Percentiles rank a stretch among this genome's conserved stretches.
phyloP scores from a whole-genome alignment of 257 asterid species.

The Ilex asprella region DNA sequence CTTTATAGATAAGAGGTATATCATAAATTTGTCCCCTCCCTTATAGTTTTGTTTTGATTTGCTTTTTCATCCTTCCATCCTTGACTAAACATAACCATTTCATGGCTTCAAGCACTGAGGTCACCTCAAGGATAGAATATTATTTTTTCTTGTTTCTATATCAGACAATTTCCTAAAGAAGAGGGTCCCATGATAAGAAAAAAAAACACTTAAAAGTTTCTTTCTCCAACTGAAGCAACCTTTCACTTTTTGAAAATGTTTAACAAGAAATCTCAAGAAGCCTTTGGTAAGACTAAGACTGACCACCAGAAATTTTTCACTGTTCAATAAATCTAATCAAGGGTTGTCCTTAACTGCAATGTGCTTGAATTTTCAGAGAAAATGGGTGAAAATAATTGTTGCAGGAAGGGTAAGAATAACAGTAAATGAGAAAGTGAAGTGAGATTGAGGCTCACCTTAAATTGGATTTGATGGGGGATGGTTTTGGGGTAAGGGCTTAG shows the following conservation, averaged over 20 bases:
- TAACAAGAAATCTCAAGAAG: constrained; percentile 7
- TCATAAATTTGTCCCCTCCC: not conserved
- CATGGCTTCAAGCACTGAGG: constrained; percentile 42
- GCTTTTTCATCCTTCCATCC: constrained; percentile 10
- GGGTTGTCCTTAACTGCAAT: too few species aligned
- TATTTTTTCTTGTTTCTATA: constrained; percentile 13
- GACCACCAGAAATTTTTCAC: too few species aligned
- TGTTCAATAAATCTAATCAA: too few species aligned
- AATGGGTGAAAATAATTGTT: too few species aligned
- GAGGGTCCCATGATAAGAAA: constrained; percentile 34
- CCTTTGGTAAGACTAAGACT: not conserved
- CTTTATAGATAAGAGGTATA: not conserved
- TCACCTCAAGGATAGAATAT: constrained; percentile 46
- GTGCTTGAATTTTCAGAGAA: too few species aligned
- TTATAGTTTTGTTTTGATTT: not conserved
- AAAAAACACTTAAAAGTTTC: constrained; percentile 18
- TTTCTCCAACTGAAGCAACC: constrained; percentile 22
- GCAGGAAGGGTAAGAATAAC: too few species aligned
- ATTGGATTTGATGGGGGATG: too few species aligned
- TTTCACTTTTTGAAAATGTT: constrained; percentile 18
- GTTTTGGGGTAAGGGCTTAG: too few species aligned
- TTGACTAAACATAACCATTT: constrained; percentile 22
- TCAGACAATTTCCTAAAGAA: constrained; percentile 41
- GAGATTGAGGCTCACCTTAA: too few species aligned
- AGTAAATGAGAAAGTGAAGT: too few species aligned